Conservation (phyloP, 208 protist species). For the Trypanosoma cruzi region DNA sequence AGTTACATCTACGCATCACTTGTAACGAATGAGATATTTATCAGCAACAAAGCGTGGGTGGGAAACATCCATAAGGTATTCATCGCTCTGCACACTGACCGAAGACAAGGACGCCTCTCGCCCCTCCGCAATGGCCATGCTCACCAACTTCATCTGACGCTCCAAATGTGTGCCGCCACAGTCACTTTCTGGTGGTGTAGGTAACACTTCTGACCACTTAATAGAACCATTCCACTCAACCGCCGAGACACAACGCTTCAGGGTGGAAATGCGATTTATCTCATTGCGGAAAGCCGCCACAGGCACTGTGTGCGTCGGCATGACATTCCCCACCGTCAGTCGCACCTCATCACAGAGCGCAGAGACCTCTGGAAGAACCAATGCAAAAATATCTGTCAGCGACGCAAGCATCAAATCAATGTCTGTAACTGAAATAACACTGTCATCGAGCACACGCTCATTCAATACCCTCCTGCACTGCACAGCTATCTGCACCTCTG, state of each 20-base stretch:
- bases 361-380: slow-evolving; percentile 5
- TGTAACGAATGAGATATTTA: slow-evolving; percentile 2
- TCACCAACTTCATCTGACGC: slow-evolving; percentile 13
- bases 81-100: slow-evolving; percentile 1
- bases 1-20: background rate
- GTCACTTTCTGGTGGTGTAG: background rate
- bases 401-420: slow-evolving; percentile 33
- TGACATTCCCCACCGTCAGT: slow-evolving; percentile 15
- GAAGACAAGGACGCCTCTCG: background rate
- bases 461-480: slow-evolving; percentile 34
- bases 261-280: slow-evolving; percentile 12
- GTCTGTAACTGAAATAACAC: slow-evolving; percentile 34
- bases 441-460: slow-evolving; percentile 29
- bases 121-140: slow-evolving; percentile 12
- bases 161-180: background rate
- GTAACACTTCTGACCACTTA: slow-evolving; percentile 10
- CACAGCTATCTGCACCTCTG: slow-evolving; percentile 26
- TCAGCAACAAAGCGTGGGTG: slow-evolving; percentile 30
- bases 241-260: slow-evolving; percentile 18
- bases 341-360: slow-evolving; percentile 11
- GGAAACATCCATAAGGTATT: slow-evolving; percentile 23
- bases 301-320: slow-evolving; percentile 32
- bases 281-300: slow-evolving; percentile 21
- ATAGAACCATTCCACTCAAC: slow-evolving; percentile 29
- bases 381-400: slow-evolving; percentile 16